A percentile compares a stretch with the other conserved stretches of the same genome.
Evolutionary conservation across 2,329 filamentous ascomycete species (phyloP).

Genomic region (Fusarium secorum): DNA sequence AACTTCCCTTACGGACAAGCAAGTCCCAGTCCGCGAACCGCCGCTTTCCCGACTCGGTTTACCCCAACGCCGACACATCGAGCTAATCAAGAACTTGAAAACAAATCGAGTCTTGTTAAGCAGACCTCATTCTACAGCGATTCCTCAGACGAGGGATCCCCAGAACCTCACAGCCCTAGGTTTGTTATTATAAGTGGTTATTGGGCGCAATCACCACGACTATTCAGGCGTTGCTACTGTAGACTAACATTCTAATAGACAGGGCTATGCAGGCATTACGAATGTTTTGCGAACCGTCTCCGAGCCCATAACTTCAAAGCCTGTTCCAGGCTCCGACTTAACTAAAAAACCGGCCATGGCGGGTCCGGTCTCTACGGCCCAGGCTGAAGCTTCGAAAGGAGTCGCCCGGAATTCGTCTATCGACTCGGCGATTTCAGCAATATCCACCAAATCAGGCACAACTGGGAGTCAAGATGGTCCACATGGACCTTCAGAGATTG

Average conservation of each 20-base stretch:
- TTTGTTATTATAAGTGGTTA: slow-evolving; percentile 36
- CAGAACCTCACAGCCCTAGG: slow-evolving; percentile 46
- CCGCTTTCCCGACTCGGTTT: slow-evolving; percentile 34
- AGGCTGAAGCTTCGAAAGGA: slow-evolving; percentile 50
- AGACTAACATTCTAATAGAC: slow-evolving; percentile 38
- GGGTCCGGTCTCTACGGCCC: slow-evolving; percentile 53
- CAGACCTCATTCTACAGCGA: slow-evolving; percentile 49
- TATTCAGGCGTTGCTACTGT: neutral
- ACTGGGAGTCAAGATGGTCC: slow-evolving; percentile 64
- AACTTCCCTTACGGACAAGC: slow-evolving; percentile 53
- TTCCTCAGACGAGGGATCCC: slow-evolving; percentile 48
- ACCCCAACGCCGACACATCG: slow-evolving; percentile 40
- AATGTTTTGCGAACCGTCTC: slow-evolving; percentile 60
- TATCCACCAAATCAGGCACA: slow-evolving; percentile 68
- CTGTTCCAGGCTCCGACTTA: slow-evolving; percentile 51
- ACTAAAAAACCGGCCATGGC: slow-evolving; percentile 56
- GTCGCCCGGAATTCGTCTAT: slow-evolving; percentile 83
- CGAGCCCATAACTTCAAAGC: slow-evolving; percentile 55
- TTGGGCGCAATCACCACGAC: neutral
- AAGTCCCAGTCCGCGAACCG: slow-evolving; percentile 50
- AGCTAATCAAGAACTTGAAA: slow-evolving; percentile 24
- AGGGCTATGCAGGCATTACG: slow-evolving; percentile 45
- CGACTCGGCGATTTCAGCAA: slow-evolving; percentile 87
- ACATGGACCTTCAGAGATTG: slow-evolving; percentile 76
- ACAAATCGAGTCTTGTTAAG: slow-evolving; percentile 19